Percentiles rank a stretch among this genome's conserved stretches.
Evolutionary conservation across 352 stramenopile species (phyloP).

Genomic region (Globisporangium lucens): DNA sequence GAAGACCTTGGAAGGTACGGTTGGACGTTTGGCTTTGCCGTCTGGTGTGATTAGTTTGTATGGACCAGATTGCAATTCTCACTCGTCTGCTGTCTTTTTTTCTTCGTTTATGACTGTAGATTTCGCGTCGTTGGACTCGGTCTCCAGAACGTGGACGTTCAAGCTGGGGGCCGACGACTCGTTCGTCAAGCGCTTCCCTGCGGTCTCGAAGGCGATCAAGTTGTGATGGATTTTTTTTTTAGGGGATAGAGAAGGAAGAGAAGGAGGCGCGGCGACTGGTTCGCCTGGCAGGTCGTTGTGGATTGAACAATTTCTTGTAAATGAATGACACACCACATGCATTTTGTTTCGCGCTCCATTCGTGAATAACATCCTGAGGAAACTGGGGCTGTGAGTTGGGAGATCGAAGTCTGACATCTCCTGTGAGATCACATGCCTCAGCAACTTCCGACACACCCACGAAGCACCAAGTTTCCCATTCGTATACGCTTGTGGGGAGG

Average conservation of each 20-base stretch:
- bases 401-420: too few species aligned
- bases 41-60: background rate
- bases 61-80: background rate
- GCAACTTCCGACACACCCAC: too few species aligned
- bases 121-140: conserved; percentile 41
- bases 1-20: conserved; percentile 42
- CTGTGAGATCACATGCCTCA: too few species aligned
- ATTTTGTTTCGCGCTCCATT: background rate
- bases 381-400: too few species aligned
- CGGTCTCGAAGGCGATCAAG: conserved; percentile 45
- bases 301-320: background rate
- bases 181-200: conserved; percentile 49
- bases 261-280: background rate
- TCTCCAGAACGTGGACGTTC: conserved; percentile 51
- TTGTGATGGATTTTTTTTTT: conserved; percentile 23
- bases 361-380: too few species aligned
- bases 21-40: background rate
- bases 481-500: background rate
- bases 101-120: conserved; percentile 23
- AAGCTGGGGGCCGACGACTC: conserved; percentile 44
- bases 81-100: background rate
- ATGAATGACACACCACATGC: background rate
- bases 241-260: background rate
- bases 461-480: too few species aligned
- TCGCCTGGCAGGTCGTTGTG: background rate